Base-by-base conservation (phyloP, 2,329 filamentous ascomycete genomes). In the Passalora sequoiae region DNA sequence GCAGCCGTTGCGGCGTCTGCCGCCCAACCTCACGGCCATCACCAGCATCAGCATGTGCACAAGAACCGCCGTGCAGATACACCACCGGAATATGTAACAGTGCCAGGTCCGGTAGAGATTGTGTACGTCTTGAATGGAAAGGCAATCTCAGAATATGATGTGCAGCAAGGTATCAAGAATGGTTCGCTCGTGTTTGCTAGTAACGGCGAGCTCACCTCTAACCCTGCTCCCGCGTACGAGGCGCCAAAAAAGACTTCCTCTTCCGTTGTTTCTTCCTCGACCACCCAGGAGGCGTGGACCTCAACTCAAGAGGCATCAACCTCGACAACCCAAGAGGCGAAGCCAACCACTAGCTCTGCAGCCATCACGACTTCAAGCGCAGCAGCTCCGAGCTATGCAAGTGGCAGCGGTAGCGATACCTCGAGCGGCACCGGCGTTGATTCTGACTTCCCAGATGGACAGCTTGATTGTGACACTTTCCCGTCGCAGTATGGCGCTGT, bases 401-500 rank as follows among this genome's bases (percentile, higher is more conserved):
- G 17, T 43, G 30, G 22, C 13, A 42, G 20, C 22, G 29, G 39
- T 33, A 21, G 17, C 32, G 47, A 36, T 36, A 42, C 42, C 25
- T 29, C 43, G 44, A 53, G 45, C 53, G 71, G 65, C 38, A 70
- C 60, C 17, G 86, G 85, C 38, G 54, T 91, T 42, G 71, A 80
- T 53, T 68, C 69, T 12, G 70, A 81, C 6, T 97, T 97, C 74
- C 85, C 84, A 9, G 83, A 83, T 65, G 86, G 86, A 47, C 66
- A 80, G 55, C 59, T 94, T 42, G 67, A 75, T 52, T 97, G 92
- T 70, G 68, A 66, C 50, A 61, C 73, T 1, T 94, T 96, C 71
- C 89, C 89, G 12, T 81, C 80, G 3, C 72, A 79, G 0, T 97
- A 94, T 60, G 92, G 92, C 56, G 84, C 89, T 1, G 60, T 94